These are phyloP conservation scores for Podosphaera fusca DNA, from an alignment of 2,329 filamentous ascomycete species.

Conservation along the genomic window DNA sequence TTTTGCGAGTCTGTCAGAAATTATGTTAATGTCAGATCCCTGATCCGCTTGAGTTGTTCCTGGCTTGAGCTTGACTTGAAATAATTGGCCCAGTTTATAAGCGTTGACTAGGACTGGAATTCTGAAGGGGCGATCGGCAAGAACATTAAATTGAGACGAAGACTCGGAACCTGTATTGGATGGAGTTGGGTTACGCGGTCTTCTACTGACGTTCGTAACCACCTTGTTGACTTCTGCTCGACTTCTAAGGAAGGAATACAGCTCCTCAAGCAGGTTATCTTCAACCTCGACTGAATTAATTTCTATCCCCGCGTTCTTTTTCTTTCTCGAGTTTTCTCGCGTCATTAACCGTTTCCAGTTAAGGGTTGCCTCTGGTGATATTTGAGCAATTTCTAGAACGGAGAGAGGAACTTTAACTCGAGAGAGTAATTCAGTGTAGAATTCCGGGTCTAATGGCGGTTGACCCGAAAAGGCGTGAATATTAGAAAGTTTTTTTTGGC, in stretches of 20 bases:
- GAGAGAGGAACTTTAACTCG: background rate
- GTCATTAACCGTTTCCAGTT: too few species aligned
- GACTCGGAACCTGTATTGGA: too few species aligned
- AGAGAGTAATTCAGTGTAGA: too few species aligned
- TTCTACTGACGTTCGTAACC: too few species aligned
- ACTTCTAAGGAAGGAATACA: too few species aligned
- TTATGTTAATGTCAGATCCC: background rate
- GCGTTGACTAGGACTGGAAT: background rate
- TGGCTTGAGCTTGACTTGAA: background rate
- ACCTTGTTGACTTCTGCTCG: too few species aligned
- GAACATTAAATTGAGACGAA: too few species aligned
- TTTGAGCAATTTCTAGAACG: background rate
- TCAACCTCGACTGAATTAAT: too few species aligned
- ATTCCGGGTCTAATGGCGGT: background rate
- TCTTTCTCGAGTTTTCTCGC: too few species aligned
- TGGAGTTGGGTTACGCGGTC: too few species aligned
- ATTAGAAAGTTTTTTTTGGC: background rate
- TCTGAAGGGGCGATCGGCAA: background rate
- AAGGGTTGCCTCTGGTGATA: background rate
- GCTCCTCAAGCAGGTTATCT: too few species aligned
- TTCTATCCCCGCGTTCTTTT: background rate
- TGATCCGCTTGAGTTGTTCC: background rate
- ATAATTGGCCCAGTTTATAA: background rate
- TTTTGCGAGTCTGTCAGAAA: background rate
- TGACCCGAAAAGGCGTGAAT: background rate